Evolutionary conservation across 2,329 filamentous ascomycete genomes (phyloP), one percentile per base, ranked within the genome.

Genomic region (Xylariaceae sp.): DNA sequence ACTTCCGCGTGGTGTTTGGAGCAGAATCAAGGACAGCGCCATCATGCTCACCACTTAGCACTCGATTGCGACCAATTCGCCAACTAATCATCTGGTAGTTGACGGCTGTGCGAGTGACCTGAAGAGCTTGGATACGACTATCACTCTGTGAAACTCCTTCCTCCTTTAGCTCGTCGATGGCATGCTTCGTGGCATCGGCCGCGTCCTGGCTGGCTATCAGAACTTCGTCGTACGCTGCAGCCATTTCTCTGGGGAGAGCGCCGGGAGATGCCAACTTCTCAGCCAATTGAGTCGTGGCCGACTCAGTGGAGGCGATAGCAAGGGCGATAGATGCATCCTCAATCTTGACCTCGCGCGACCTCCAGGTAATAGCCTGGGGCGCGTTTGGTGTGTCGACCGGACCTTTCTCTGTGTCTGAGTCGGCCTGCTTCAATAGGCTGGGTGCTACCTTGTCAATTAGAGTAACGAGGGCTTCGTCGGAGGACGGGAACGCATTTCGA

Each of bases 1-100:
- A 72, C 63, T 83, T 82, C 63, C 77, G 79, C 50, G 74, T 75
- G 2, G 74, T 73, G 23, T 73, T 71, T 15, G 74, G 70, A 2
- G 75, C 77, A 59, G 80, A 81, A 15, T 82, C 79, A 17, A 82
- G 74, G 13, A 81, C 73, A 13, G 90, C 82, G 2, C 93, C 93
- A 67, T 97, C 93, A 57, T 88, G 81, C 5, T 83, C 78, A n/a
- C 93, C 92, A 55, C 91, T 90, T 62, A 99, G 78, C 0, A 96
- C 88, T 56, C 94, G 83, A 74, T 99, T 97, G 52, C 94, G 87
- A 30, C 93, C 93, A 64, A 97, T 90, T 72, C 94, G 84, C 92
- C 92, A 97, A 70, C 90, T 92, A 58, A 99, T 88, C 74, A 97
- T 85, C 65, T 90, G 90, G 73, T 96, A 97, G 74, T 94, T 96